Percentiles rank a stretch among this genome's conserved stretches.
These are phyloP conservation scores for Suillus ampliporus DNA, from an alignment of 768 basidiomycete species.

Conservation along the genomic window DNA sequence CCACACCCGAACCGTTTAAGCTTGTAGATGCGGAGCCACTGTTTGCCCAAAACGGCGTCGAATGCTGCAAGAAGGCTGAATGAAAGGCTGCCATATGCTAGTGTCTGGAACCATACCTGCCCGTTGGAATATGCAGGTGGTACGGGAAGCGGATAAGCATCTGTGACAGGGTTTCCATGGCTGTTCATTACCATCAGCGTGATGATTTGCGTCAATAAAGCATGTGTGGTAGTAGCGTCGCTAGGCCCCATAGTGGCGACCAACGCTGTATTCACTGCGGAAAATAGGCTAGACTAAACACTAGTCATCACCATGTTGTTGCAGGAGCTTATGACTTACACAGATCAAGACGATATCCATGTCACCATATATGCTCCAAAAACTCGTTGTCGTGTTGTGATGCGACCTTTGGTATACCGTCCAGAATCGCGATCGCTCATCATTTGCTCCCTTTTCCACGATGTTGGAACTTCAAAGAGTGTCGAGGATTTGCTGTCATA, in stretches of 20 bases:
- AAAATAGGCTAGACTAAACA: conserved; percentile 22
- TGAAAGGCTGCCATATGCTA: conserved; percentile 19
- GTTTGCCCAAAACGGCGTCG: conserved; percentile 21
- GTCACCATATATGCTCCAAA: conserved; percentile 8
- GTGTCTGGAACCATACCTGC: conserved; percentile 17
- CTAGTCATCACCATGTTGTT: neutral
- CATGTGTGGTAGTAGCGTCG: conserved; percentile 10
- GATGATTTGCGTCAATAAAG: conserved; percentile 2
- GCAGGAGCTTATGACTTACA: neutral
- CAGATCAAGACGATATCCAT: conserved; percentile 13
- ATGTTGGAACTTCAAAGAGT: conserved; percentile 12
- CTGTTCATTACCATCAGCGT: conserved; percentile 14
- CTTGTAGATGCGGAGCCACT: conserved; percentile 16
- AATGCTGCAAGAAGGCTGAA: conserved; percentile 21
- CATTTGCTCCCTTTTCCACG: conserved; percentile 2
- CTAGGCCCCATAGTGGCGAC: conserved; percentile 10
- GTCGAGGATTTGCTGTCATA: neutral
- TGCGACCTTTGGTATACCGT: conserved; percentile 8
- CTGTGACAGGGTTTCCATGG: conserved; percentile 3
- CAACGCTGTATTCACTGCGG: conserved; percentile 20
- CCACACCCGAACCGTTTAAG: conserved; percentile 7
- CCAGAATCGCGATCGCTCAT: conserved; percentile 7
- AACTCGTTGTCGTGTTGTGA: conserved; percentile 5
- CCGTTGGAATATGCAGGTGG: conserved; percentile 1
- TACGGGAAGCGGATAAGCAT: neutral